Base-by-base conservation (phyloP, 257 asterid species). In the Primulina eburnea region DNA sequence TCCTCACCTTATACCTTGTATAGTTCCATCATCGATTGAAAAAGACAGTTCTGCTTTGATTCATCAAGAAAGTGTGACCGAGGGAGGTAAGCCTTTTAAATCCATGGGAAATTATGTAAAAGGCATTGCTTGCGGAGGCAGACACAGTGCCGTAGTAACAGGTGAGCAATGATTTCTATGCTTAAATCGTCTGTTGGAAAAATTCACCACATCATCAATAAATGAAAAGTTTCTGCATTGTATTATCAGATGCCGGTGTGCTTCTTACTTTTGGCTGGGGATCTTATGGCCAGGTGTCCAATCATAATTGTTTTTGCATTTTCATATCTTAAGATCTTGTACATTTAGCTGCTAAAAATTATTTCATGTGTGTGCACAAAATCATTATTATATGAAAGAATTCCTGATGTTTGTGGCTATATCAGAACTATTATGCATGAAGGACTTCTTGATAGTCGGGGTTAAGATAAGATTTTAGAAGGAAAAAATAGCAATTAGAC, bases 201-300 rank as follows among this genome's bases (percentile, higher is more conserved):
- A 8, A 30, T 57, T 17, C 62, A 34, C 26, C 34, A 21, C 20
- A n/a, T 29, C 62, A 3, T 55, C 26, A 59, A 14, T 67, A 73
- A 50, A 68, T 60, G 16, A 52, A 43, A 68, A 2, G 67, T 32
- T 61, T 62, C 62, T 4, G 56, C 47, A 63, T 55, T 77, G 69
- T 28, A 11, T 63, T 64, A 55, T 62, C 85, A 87, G 92, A 87
- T 85, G 64, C 87, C 47, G 96, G 96, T 18, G 77, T 77, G 43
- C 75, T 89, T 75, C 85, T 89, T 78, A 85, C 95, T 71, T 89
- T 89, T 71, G 96, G 96, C 50, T 89, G 96, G 96, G 95, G 96
- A 40, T 78, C 69, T 61, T 82, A 87, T 68, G 96, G 96, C 38
- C 95, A 87, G 90, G 95, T 87, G 77, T 62, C 14, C 18, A 43